Evolutionary conservation across 805 yeast genomes (phyloP).

Genomic region (Groenewaldozyma salmanticensis): DNA sequence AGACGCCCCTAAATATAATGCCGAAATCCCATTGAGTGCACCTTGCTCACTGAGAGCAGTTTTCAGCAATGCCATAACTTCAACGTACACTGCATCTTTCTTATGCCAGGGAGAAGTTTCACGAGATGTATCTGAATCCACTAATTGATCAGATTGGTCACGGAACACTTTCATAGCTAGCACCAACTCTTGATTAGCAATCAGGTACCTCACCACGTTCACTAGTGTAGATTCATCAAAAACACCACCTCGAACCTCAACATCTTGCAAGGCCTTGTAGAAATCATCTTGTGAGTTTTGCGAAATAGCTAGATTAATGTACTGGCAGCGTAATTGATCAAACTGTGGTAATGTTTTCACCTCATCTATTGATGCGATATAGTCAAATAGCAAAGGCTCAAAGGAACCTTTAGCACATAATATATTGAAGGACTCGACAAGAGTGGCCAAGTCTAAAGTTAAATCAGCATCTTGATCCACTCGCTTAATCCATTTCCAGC

Average conservation of each 20-base stretch:
- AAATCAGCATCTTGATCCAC: slow-evolving; percentile 14
- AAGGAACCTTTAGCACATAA: slow-evolving; percentile 21
- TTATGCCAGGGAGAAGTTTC: neutral
- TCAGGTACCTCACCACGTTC: slow-evolving; percentile 13
- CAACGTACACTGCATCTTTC: slow-evolving; percentile 1
- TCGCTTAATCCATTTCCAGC: slow-evolving; percentile 24
- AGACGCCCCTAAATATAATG: neutral
- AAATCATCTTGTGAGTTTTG: slow-evolving; percentile 13
- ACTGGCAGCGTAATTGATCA: slow-evolving; percentile 20
- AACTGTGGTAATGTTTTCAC: slow-evolving; percentile 3
- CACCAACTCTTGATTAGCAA: slow-evolving; percentile 10
- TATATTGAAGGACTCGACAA: slow-evolving; percentile 16
- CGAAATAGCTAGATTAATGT: slow-evolving; percentile 15
- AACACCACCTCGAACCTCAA: slow-evolving; percentile 18
- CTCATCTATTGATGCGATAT: slow-evolving; percentile 15
- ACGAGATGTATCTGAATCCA: slow-evolving; percentile 3
- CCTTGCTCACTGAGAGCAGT: slow-evolving; percentile 3
- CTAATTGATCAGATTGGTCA: slow-evolving; percentile 17
- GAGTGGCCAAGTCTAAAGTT: slow-evolving; percentile 8
- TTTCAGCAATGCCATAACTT: slow-evolving; percentile 7
- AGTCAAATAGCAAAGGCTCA: slow-evolving; percentile 22
- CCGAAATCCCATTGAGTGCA: neutral
- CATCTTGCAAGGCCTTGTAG: slow-evolving; percentile 23
- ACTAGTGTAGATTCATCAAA: slow-evolving; percentile 25
- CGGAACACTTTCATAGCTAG: slow-evolving; percentile 23